Evolutionary conservation across 768 basidiomycete genomes (phyloP), one percentile per base, ranked within the genome.

Genomic region (Atractiella rhizophila): DNA sequence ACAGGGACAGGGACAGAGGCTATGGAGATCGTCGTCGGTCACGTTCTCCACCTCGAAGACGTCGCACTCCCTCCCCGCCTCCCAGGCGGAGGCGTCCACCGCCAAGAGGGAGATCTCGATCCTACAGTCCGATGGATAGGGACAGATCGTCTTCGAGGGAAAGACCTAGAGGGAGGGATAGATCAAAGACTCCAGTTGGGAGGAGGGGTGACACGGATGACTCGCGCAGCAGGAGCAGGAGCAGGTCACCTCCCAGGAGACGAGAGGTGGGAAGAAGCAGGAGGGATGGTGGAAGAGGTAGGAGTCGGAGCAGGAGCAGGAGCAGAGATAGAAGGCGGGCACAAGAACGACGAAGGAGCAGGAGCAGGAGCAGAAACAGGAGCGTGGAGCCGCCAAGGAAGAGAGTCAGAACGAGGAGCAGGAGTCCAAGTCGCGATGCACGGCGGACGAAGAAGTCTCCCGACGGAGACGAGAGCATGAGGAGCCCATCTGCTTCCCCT

Each of bases 11-110:
- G 20, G 11, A n/a, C 21, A 28, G 16, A 23, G 23, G 40, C 34
- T 26, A 40, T 6, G 27, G 38, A 31, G 16, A 21, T 25, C 45
- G 46, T 25, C 43, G 41, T 4, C 35, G 35, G 20, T 45, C 45
- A 5, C 35, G 30, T 15, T 30, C 36, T 26, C 46, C 46, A 8
- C 36, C 25, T 23, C 37, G 43, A 8, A 19, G 28, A 21, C 15
- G 43, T 16, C 10, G 46, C 24, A 27, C 7, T 27, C 23, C 5
- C 19, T 24, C 42, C 24, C 25, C 39, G 16, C 28, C 18, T 21
- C 29, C 40, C 27, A 19, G 33, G 11, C 39, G 25, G n/a, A 16
- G 37, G 16, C 7, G 10, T 9, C 7, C 10, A 23, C 12, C 11
- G 18, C n/a, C 15, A 26, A 9, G 28, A 29, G 2, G 11, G 24